These are phyloP conservation scores for Aspergillus candidus DNA, from an alignment of 2,329 filamentous ascomycete genomes.

Conservation along the genomic window DNA sequence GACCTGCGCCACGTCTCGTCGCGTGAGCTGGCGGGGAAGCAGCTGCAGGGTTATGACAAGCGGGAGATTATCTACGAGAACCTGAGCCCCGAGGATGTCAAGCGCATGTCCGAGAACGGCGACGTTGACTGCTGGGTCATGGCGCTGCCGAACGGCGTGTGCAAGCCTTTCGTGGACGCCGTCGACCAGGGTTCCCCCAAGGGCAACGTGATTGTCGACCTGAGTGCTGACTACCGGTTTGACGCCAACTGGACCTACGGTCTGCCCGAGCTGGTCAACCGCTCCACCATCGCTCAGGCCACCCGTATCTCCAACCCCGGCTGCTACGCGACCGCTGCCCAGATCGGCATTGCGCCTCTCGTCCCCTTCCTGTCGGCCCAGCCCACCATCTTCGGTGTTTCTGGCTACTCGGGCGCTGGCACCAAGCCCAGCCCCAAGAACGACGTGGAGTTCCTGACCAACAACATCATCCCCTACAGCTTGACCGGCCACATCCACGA, in stretches of 20 bases:
- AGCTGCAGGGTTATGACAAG: constrained; percentile 85
- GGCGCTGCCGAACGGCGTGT: constrained; percentile 92
- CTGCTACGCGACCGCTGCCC: constrained; percentile 89
- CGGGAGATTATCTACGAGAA: constrained; percentile 89
- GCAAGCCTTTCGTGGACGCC: constrained; percentile 88
- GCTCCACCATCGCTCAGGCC: constrained; percentile 68
- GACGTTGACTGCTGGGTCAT: constrained; percentile 96
- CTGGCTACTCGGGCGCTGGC: constrained; percentile 89
- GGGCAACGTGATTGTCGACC: constrained; percentile 76
- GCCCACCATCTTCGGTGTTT: constrained; percentile 83
- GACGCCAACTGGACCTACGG: constrained; percentile 81
- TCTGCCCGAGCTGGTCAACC: constrained; percentile 75
- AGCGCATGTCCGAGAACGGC: constrained; percentile 73
- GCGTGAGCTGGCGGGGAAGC: constrained; percentile 80
- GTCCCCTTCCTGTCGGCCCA: constrained; percentile 70
- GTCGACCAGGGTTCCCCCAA: constrained; percentile 64
- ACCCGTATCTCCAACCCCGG: constrained; percentile 87
- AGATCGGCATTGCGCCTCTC: constrained; percentile 80
- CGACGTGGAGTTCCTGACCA: constrained; percentile 70
- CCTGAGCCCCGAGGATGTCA: constrained; percentile 77
- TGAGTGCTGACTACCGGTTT: constrained; percentile 96
- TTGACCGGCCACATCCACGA: constrained; percentile 94
- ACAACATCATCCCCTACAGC: constrained; percentile 88
- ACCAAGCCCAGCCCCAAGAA: constrained; percentile 95
- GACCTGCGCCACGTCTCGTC: constrained; percentile 89